Percentiles rank a stretch among this genome's conserved stretches.
phyloP scores from a whole-genome alignment of 768 basidiomycete species.

The Rossbeevera mucosa region DNA sequence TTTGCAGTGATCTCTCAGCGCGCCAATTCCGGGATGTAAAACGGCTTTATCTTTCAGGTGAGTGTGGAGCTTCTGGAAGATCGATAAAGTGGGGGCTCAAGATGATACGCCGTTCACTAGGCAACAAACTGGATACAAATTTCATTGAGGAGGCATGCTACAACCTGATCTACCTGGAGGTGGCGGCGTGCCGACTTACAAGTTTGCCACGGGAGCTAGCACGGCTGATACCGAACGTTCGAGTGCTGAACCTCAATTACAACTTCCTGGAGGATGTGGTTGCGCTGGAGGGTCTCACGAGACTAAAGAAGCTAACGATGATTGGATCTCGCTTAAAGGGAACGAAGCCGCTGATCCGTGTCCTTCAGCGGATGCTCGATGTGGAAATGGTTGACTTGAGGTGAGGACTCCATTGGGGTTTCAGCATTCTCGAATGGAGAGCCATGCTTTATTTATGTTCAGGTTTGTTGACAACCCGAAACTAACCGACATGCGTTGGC shows the following conservation, averaged over 20 bases:
- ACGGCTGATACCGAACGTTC: slow-evolving; percentile 72
- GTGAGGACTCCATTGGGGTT: slow-evolving; percentile 40
- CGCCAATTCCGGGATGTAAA: slow-evolving; percentile 88
- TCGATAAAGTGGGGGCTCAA: slow-evolving; percentile 12
- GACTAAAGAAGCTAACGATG: slow-evolving; percentile 79
- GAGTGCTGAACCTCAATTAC: slow-evolving; percentile 93
- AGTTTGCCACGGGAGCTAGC: slow-evolving; percentile 66
- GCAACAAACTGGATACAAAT: slow-evolving; percentile 59
- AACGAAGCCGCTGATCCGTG: slow-evolving; percentile 67
- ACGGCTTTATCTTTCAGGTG: slow-evolving; percentile 91
- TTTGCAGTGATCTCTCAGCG: slow-evolving; percentile 38
- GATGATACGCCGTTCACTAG: slow-evolving; percentile 40
- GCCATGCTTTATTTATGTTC: background rate
- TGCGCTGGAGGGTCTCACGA: slow-evolving; percentile 62
- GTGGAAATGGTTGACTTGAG: slow-evolving; percentile 90
- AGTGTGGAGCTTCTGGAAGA: slow-evolving; percentile 31
- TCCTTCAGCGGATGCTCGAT: slow-evolving; percentile 67
- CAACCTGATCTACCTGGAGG: slow-evolving; percentile 88
- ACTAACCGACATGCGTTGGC: slow-evolving; percentile 23
- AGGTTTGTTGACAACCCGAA: slow-evolving; percentile 18
- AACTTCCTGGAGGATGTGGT: slow-evolving; percentile 83
- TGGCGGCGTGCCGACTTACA: slow-evolving; percentile 81
- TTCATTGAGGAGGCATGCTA: slow-evolving; percentile 76
- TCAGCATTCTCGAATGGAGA: slow-evolving; percentile 10
- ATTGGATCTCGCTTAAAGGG: slow-evolving; percentile 80